These are phyloP conservation scores for Coccomyxa sp. DNA, from an alignment of 139 green algal genomes.

Conservation along the genomic window DNA sequence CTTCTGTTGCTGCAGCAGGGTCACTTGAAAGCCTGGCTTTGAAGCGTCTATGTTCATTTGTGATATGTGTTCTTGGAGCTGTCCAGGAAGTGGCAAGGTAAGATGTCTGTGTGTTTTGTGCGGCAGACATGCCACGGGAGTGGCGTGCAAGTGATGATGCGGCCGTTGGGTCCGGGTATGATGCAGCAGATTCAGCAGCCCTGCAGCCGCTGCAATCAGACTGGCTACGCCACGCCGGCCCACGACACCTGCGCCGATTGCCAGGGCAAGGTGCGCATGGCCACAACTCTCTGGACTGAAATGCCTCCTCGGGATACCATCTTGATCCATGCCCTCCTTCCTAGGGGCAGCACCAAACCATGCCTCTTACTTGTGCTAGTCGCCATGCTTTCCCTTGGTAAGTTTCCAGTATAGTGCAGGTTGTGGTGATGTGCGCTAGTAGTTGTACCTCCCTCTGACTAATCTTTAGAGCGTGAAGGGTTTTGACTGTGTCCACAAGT, in stretches of 20 bases:
- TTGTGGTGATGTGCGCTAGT: no score
- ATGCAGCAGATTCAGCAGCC: conserved; percentile 97
- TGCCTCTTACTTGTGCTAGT: no score
- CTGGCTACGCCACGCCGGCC: conserved; percentile 57
- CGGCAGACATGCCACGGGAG: conserved; percentile 76
- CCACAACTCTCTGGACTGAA: no score
- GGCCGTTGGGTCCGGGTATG: conserved; percentile 95
- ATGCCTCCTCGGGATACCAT: no score
- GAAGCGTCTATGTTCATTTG: not conserved
- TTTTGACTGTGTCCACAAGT: no score
- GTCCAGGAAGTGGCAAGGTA: not conserved
- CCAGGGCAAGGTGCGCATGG: conserved; percentile 43
- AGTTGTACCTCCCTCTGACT: no score
- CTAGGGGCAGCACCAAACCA: no score
- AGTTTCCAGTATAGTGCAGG: no score
- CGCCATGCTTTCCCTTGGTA: no score
- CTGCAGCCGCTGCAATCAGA: conserved; percentile 79
- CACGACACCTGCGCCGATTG: conserved; percentile 79
- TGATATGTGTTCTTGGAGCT: not conserved
- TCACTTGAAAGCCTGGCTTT: not conserved
- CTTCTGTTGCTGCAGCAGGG: not conserved
- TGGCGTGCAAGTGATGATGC: conserved; percentile 85
- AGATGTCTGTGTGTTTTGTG: not conserved
- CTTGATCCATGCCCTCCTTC: no score
- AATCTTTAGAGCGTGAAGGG: no score